phyloP scores from a whole-genome alignment of 139 green algal genomes.

The Chlamydomonas sp. region DNA sequence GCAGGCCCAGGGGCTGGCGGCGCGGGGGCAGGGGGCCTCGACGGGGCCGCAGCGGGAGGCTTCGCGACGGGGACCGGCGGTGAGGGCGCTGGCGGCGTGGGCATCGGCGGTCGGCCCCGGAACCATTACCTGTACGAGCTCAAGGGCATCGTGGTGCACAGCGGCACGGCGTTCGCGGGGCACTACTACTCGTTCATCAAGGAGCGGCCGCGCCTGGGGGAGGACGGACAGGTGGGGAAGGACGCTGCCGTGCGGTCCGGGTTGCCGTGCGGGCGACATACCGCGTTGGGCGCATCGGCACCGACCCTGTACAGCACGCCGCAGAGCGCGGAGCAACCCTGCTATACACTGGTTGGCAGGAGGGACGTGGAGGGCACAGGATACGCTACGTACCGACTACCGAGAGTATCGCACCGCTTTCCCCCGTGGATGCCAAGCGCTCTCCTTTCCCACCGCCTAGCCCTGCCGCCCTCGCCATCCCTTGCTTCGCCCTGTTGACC shows the following conservation, averaged over 20 bases:
- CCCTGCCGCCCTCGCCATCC: too few relatives aligned
- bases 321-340: too few relatives aligned
- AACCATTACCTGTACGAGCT: slow-evolving; percentile 84
- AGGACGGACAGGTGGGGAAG: slow-evolving; percentile 7
- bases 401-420: background rate
- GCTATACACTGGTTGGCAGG: too few relatives aligned
- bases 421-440: background rate
- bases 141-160: slow-evolving; percentile 92
- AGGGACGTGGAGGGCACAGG: too few relatives aligned
- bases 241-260: background rate
- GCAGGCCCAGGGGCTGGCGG: background rate
- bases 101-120: background rate
- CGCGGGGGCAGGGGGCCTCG: background rate
- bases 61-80: background rate
- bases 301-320: too few relatives aligned
- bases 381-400: too few relatives aligned
- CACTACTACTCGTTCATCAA: slow-evolving; percentile 97
- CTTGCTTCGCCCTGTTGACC: too few relatives aligned
- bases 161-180: slow-evolving; percentile 90
- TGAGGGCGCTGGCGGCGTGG: background rate
- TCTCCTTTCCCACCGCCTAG: background rate
- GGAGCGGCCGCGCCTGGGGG: slow-evolving; percentile 55
- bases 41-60: background rate
- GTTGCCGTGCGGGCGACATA: too few relatives aligned
- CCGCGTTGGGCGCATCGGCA: too few relatives aligned